Evolutionary conservation across 257 asterid species (phyloP).

Genomic region (Schizonepeta tenuifolia): DNA sequence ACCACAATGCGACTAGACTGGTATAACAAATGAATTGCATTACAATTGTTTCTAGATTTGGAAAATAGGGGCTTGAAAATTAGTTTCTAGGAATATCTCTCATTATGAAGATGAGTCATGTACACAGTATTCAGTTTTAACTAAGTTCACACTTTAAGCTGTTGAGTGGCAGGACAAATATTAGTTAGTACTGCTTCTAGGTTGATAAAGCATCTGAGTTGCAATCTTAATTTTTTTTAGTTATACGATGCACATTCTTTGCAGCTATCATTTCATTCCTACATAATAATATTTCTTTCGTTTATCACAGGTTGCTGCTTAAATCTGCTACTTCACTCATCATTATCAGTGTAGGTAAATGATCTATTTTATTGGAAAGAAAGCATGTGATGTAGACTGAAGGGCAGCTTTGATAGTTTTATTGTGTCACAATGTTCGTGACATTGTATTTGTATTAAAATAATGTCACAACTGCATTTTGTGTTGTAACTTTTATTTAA

Average conservation of each 20-base stretch:
- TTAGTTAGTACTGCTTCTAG: neutral
- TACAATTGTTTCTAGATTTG: neutral
- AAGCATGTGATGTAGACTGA: neutral
- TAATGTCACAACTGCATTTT: too few species aligned
- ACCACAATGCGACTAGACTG: neutral
- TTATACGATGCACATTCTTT: neutral
- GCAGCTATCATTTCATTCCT: neutral
- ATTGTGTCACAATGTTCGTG: neutral
- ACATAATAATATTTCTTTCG: neutral
- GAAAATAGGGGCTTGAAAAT: neutral
- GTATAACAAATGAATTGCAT: neutral
- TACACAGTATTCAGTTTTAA: neutral
- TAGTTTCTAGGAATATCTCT: neutral
- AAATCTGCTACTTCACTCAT: slow-evolving; percentile 29
- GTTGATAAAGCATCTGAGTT: neutral
- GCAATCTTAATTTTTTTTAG: neutral
- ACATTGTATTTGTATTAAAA: too few species aligned
- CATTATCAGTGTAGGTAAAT: slow-evolving; percentile 34
- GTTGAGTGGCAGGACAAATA: neutral
- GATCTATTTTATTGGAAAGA: neutral
- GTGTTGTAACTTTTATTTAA: too few species aligned
- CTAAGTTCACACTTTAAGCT: neutral
- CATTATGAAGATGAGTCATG: too few species aligned
- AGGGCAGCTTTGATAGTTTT: too few species aligned
- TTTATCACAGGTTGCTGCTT: slow-evolving; percentile 52